phyloP scores from a whole-genome alignment of 2,329 filamentous ascomycete species.

The Talaromyces sp. region DNA sequence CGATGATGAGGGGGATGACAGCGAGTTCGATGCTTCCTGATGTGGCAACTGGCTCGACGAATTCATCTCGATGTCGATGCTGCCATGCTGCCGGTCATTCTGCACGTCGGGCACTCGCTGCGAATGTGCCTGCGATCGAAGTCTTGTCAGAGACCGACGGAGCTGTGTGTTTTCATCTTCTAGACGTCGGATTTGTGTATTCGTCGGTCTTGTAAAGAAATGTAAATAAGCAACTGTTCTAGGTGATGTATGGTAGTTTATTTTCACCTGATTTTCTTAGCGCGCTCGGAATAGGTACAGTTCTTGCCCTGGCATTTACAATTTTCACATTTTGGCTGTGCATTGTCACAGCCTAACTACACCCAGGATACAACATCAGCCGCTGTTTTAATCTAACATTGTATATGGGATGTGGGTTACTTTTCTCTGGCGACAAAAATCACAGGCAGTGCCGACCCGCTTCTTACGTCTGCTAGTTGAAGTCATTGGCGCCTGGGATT shows the following conservation, averaged over 20 bases:
- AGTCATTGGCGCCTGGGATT: not conserved
- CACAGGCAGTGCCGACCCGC: slow-evolving; percentile 26
- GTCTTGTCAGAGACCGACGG: slow-evolving; percentile 13
- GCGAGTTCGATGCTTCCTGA: not conserved
- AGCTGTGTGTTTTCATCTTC: slow-evolving; percentile 22
- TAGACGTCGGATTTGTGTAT: slow-evolving; percentile 21
- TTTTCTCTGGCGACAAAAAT: slow-evolving; percentile 36
- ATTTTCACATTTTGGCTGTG: slow-evolving; percentile 43
- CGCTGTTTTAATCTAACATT: not conserved
- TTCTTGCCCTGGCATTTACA: slow-evolving; percentile 44
- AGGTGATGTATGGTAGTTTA: not conserved
- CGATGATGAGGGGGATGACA: not conserved
- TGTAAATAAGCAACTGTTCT: not conserved
- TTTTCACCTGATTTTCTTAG: slow-evolving; percentile 22
- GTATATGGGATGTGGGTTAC: slow-evolving; percentile 8
- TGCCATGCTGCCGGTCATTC: not conserved
- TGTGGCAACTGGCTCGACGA: not conserved
- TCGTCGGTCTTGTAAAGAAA: slow-evolving; percentile 20
- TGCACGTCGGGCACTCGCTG: not conserved
- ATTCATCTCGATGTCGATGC: not conserved
- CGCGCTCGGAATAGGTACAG: slow-evolving; percentile 39
- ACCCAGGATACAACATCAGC: not conserved
- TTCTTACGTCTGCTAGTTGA: slow-evolving; percentile 7
- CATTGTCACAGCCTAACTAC: slow-evolving; percentile 49
- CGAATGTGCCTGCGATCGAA: slow-evolving; percentile 1